Evolutionary conservation across 768 basidiomycete genomes (phyloP), one percentile per base, ranked within the genome.

Genomic region (Coprinopsis cinerea): DNA sequence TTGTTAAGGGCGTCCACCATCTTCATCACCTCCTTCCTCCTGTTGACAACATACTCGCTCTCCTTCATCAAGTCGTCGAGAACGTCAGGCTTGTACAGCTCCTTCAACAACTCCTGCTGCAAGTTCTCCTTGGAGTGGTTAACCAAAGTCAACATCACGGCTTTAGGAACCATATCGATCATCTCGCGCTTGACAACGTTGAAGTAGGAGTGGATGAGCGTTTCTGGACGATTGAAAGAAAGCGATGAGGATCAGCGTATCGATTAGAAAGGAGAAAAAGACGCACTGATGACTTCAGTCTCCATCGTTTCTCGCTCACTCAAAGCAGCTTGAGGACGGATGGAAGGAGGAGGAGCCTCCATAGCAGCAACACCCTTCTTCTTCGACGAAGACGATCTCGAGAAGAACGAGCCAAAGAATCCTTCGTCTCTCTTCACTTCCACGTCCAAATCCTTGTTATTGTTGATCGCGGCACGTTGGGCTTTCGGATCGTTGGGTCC

Each of bases 111-210:
- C 67, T 96, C 94, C 53, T 85, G 79, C 71, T 99, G 96, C 52
- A 99, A 72, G 65, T 90, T 83, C 69, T 98, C 96, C 68, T 96
- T 97, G 52, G 94, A 85, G 67, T 84, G 83, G 63, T 83, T 87
- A 44, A 99, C 95, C 28, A 98, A 81, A 14, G 91, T 97, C 55
- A 89, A 71, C 9, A 88, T 82, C 64, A 96, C 92, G 15, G 91
- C 91, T 67, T 99, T 99, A 6, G 95, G 95, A 22, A 98, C 90
- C 92, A 96, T 96, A 68, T 98, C 95, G 60, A 98, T 98, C 89
- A 98, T 92, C 69, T 97, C 95, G 51, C 94, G 86, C 73, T 99
- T 98, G 48, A 97, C 92, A 56, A 97, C 93, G 71, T 96, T 93
- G 77, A 88, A 97, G 69, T 97, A 97, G 3, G 92, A 96, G 64